Percentiles rank a stretch among this genome's conserved stretches.
Conservation (phyloP, 306 rosid species). For the Canavalia ensiformis region DNA sequence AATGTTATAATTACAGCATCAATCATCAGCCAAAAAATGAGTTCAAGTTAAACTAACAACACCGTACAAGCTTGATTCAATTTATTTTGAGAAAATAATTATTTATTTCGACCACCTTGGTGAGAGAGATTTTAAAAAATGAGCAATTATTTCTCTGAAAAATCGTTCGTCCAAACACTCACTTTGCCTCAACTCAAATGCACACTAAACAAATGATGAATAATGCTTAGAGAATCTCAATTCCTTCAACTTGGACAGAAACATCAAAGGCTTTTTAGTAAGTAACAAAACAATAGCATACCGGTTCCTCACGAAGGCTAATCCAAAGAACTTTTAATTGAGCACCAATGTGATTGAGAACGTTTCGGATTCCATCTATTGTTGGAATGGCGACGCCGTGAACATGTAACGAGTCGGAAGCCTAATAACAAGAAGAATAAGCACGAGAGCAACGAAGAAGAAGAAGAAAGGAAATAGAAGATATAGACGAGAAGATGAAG, state of each 20-base stretch:
- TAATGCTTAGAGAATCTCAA: background rate
- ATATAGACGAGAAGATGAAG: too few relatives aligned
- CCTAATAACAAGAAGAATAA: conserved; percentile 44
- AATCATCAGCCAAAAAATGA: conserved; percentile 32
- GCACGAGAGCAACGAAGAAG: too few relatives aligned
- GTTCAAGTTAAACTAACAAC: conserved; percentile 46
- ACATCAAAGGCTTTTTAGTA: background rate
- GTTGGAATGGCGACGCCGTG: conserved; percentile 98
- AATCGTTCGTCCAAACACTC: too few relatives aligned
- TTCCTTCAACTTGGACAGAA: background rate
- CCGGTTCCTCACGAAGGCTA: conserved; percentile 95
- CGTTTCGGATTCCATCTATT: conserved; percentile 77
- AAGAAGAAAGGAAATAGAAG: too few relatives aligned
- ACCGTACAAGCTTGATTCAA: background rate
- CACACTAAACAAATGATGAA: background rate
- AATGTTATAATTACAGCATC: conserved; percentile 1
- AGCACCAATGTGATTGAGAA: conserved; percentile 82
- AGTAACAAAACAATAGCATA: conserved; percentile 29
- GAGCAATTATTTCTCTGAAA: too few relatives aligned
- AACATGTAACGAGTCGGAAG: conserved; percentile 68
- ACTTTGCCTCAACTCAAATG: background rate
- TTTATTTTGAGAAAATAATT: too few relatives aligned
- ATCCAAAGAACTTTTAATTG: conserved; percentile 81
- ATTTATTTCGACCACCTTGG: too few relatives aligned
- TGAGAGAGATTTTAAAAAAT: too few relatives aligned